Base-by-base conservation (phyloP, 1,284 basidiomycete genomes). In the Wolfiporia cocos region DNA sequence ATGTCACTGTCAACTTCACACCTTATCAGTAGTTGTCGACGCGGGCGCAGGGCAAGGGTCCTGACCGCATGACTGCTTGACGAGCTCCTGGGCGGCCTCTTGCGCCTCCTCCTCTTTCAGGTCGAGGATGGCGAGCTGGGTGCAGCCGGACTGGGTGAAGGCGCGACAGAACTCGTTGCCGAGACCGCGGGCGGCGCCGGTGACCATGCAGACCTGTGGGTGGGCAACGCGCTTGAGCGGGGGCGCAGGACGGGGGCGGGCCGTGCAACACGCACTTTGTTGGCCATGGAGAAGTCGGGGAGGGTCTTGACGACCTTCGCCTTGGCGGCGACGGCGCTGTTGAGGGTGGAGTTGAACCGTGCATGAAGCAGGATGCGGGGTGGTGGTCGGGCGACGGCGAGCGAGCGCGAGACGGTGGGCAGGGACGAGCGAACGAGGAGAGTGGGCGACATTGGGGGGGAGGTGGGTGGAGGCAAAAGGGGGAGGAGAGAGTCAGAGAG, bases 111-210 rank as follows among this genome's bases (percentile, higher is more conserved):
- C 73, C 54, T 81, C 71, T 56, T 85, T 84, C 44, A 97, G 68
- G 65, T 98, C 94, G 42, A 97, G 67, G 52, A 97, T 78, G 31
- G 83, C 92, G 28, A 97, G 65, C 39, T 75, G 73, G 32, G 82
- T 86, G 61, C 91, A 92, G 41, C 92, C 92, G 15, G 89, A 89
- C 66, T 89, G 82, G 52, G 94, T 61, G 63, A 97, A 92, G 6
- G 92, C 92, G 41, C 83, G 78, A 55, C 89, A 92, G 63, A 96
- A 92, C 63, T 92, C 82, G 56, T 87, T 78, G 12, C 92, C 92
- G 28, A 96, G 68, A 11, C 94, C 94, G 55, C 89, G 76, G 14
- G 92, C 94, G 41, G 86, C 95, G 41, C 94, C 94, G n/a, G 94
- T 98, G 42, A 98, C 81, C 52, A 95, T 70, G 66, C 88, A 92